Conservation (phyloP, 805 yeast genomes). For the Candida mattraensis region DNA sequence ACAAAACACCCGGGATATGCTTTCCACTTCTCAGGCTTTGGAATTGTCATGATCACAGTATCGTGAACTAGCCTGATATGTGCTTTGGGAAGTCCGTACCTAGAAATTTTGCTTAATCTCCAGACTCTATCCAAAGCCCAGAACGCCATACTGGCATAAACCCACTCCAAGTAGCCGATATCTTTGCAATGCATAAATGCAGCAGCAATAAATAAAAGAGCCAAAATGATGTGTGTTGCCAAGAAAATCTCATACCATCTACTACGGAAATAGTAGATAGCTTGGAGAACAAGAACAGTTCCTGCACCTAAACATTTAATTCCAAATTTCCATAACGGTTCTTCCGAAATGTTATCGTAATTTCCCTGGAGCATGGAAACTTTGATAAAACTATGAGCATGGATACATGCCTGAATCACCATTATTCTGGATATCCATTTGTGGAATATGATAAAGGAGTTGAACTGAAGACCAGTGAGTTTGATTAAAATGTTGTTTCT, state of each 20-base stretch:
- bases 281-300: slow-evolving; percentile 43
- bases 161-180: slow-evolving; percentile 43
- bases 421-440: slow-evolving; percentile 42
- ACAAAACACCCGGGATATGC: slow-evolving; percentile 59
- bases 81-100: slow-evolving; percentile 29
- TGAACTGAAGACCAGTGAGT: slow-evolving; percentile 50
- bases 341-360: slow-evolving; percentile 7
- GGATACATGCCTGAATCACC: slow-evolving; percentile 30
- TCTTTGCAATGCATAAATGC: slow-evolving; percentile 45
- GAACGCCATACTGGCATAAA: slow-evolving; percentile 36
- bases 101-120: slow-evolving; percentile 35
- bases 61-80: slow-evolving; percentile 18
- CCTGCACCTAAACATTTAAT: slow-evolving; percentile 39
- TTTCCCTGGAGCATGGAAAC: slow-evolving; percentile 5
- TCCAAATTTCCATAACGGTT: slow-evolving; percentile 20
- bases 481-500: slow-evolving; percentile 55
- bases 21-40: slow-evolving; percentile 46
- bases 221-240: slow-evolving; percentile 43
- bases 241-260: slow-evolving; percentile 48
- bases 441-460: slow-evolving; percentile 43
- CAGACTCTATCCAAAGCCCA: slow-evolving; percentile 44
- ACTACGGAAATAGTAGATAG: slow-evolving; percentile 44
- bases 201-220: slow-evolving; percentile 44
- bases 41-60: slow-evolving; percentile 32
- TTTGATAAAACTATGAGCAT: slow-evolving; percentile 37